Base-by-base conservation (phyloP, 805 yeast species). In the Zygosaccharomyces kombuchaensis region DNA sequence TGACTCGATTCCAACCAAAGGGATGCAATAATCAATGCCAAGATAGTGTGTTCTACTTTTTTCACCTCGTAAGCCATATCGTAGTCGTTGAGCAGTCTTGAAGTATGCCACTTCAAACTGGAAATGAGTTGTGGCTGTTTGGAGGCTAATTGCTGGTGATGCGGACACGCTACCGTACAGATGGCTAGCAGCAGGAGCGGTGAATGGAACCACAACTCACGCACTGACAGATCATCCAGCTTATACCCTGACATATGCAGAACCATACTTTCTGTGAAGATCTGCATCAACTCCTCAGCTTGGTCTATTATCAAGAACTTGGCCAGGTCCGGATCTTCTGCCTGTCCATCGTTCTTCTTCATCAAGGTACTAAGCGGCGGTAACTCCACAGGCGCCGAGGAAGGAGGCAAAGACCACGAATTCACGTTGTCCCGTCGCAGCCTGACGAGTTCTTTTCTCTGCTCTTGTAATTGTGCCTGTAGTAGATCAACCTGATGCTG, bases 171-270 rank as follows among this genome's bases (percentile, higher is more conserved):
- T 10, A 82, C 78, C 4, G 82, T 71, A 55, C 83, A 75, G 2
- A 82, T 74, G 1, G 86, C 76, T 31, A 78, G 75, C 2, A 82
- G 74, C 30, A 82, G 63, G 6, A 82, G 63, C 0, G 85, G 84
- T 22, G 83, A 78, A 4, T 69, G 59, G 2, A 66, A 61, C 82
- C 86, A 81, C 7, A 80, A 65, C 3, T 61, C 62, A 6, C 73
- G 74, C 3, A 77, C 72, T 1, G 75, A 66, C 43, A 78, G 71
- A 37, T 72, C 66, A 1, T 80, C 69, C 2, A 81, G 67, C 36
- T 74, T 78, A 59, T 82, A 82, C 0, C 88, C 89, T 68, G 81
- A 81, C 36, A 82, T 63, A 54, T 81, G 86, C 9, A 81, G 81
- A 1, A 83, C 69, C 26, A 82, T 77, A 44, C 80, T 73, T 1